Percentiles rank a stretch among this genome's conserved stretches.
phyloP scores from a whole-genome alignment of 192 early-diverging fungal species.

The Bifiguratus adelaidae region DNA sequence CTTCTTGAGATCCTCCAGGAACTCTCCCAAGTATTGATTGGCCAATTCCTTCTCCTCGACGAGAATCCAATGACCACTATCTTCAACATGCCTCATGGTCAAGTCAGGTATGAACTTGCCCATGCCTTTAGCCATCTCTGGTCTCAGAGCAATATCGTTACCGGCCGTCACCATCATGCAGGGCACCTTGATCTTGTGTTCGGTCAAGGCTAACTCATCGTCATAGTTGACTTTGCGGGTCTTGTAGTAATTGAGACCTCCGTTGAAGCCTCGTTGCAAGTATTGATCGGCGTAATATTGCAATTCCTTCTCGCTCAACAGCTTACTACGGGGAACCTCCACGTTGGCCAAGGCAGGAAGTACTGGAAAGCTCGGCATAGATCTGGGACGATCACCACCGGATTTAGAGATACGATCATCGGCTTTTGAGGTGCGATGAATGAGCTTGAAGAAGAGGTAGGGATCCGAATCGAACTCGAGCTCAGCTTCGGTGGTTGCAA shows the following conservation, averaged over 20 bases:
- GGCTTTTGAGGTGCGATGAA: slow-evolving; percentile 14
- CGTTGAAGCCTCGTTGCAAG: slow-evolving; percentile 30
- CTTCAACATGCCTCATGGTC: slow-evolving; percentile 9
- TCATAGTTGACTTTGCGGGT: slow-evolving; percentile 13
- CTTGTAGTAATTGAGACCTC: slow-evolving; percentile 47
- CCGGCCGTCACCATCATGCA: slow-evolving; percentile 12
- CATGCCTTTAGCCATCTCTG: slow-evolving; percentile 19
- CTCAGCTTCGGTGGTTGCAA: slow-evolving; percentile 21
- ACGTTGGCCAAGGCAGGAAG: neutral
- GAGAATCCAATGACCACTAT: slow-evolving; percentile 22
- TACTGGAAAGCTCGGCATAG: too few species aligned
- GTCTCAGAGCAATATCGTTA: slow-evolving; percentile 14
- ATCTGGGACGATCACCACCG: too few species aligned
- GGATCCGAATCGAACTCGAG: slow-evolving; percentile 27
- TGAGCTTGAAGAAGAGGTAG: slow-evolving; percentile 11
- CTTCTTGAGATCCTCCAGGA: slow-evolving; percentile 6
- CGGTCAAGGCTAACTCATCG: slow-evolving; percentile 6
- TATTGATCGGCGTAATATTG: slow-evolving; percentile 38
- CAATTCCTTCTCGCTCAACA: slow-evolving; percentile 20
- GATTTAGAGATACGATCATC: slow-evolving; percentile 1
- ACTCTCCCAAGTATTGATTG: slow-evolving; percentile 13
- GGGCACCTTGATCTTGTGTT: neutral
- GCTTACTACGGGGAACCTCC: slow-evolving; percentile 2
- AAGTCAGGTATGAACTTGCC: slow-evolving; percentile 10
- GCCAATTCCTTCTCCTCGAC: slow-evolving; percentile 15